phyloP scores from a whole-genome alignment of 108 stramenopile genomes.

The Nitzschia sp. region DNA sequence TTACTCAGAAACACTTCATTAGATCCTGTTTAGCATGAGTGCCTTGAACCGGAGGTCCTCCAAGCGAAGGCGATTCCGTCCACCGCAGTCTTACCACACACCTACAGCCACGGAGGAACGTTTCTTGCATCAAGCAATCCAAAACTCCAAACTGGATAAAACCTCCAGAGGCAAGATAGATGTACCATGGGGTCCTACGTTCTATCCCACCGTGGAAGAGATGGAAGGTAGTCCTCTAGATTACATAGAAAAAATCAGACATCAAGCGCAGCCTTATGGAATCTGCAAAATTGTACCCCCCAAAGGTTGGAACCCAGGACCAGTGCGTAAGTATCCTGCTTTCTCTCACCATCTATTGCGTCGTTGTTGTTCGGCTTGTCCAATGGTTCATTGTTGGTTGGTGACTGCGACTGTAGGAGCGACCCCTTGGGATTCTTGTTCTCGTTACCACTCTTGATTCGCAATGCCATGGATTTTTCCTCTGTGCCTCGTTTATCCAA shows the following conservation, averaged over 20 bases:
- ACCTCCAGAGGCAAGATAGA: slow-evolving; percentile 32
- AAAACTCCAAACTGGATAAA: slow-evolving; percentile 62
- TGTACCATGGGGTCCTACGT: slow-evolving; percentile 72
- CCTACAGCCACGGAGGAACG: slow-evolving; percentile 56
- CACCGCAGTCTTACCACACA: slow-evolving; percentile 9
- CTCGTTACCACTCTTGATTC: too few species aligned
- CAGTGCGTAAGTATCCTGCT: slow-evolving; percentile 8
- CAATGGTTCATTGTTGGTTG: background rate
- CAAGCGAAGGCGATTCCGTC: slow-evolving; percentile 6
- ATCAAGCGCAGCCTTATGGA: slow-evolving; percentile 86
- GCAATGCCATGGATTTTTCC: too few species aligned
- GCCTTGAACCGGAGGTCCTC: slow-evolving; percentile 17
- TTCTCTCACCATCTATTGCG: background rate
- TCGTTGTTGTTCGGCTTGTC: background rate
- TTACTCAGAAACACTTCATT: too few species aligned
- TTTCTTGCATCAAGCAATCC: slow-evolving; percentile 68
- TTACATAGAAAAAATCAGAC: slow-evolving; percentile 87
- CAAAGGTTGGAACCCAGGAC: slow-evolving; percentile 75
- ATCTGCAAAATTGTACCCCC: slow-evolving; percentile 98
- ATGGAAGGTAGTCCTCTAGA: slow-evolving; percentile 80
- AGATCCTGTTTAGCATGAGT: slow-evolving; percentile 6
- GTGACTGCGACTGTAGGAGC: background rate
- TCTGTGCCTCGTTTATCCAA: too few species aligned
- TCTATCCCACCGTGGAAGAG: slow-evolving; percentile 83
- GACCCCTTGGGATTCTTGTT: too few species aligned